Conservation (phyloP, 495 filamentous ascomycete genomes). For the Penicillium pulvis region DNA sequence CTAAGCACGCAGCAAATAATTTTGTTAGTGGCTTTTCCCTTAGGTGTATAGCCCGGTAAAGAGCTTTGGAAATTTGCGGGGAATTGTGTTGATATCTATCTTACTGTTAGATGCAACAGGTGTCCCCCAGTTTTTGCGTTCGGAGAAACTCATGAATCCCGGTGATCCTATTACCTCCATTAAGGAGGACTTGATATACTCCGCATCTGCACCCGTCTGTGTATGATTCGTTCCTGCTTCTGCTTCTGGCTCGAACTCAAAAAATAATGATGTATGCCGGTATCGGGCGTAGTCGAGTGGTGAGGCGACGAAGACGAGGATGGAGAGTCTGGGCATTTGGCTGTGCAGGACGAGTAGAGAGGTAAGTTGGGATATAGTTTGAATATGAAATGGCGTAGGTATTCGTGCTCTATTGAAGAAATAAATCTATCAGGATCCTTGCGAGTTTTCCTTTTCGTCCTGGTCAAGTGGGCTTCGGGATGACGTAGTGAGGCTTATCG, state of each 20-base stretch:
- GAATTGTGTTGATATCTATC: neutral
- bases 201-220: neutral
- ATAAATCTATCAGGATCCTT: neutral
- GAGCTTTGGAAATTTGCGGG: neutral
- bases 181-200: constrained; percentile 16
- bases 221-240: neutral
- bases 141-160: constrained; percentile 20
- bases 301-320: constrained; percentile 26
- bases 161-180: constrained; percentile 23
- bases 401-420: neutral
- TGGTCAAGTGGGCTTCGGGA: neutral
- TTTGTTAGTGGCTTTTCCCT: too few species aligned
- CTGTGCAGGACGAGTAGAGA: too few species aligned
- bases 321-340: constrained; percentile 20
- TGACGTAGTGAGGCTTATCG: constrained; percentile 1
- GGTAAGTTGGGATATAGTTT: too few species aligned
- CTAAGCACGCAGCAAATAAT: neutral
- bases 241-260: constrained; percentile 15
- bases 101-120: constrained; percentile 16
- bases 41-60: too few species aligned
- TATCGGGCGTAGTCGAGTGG: constrained; percentile 29
- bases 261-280: constrained; percentile 26
- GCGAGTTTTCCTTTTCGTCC: neutral
- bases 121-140: constrained; percentile 18
- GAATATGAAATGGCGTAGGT: neutral